Base-by-base conservation (phyloP, 345 rosid species). In the Geranium rotundifolium region DNA sequence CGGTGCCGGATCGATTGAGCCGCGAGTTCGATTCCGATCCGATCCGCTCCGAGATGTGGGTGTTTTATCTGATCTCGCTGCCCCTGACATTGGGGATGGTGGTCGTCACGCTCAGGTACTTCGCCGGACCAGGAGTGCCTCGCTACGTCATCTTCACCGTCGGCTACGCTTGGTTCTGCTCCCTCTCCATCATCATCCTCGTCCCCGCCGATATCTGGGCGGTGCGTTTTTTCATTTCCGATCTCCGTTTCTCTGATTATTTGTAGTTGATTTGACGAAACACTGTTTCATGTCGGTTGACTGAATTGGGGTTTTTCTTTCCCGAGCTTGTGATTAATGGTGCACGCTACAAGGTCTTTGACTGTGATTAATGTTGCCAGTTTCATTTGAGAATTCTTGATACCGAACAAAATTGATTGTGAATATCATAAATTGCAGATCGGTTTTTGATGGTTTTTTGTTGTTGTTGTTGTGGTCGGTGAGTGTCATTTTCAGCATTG, bases 181-280 rank as follows among this genome's bases (percentile, higher is more conserved):
- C 99, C 65, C 85, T 90, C 70, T 85, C 97, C 74, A 81, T 95
- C 74, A 90, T 95, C 79, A 86, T 86, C 79, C 95, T 95, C 75
- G 99, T 89, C 58, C 97, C 97, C 60, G 95, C 98, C 68, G 95
- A 91, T 73, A 95, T 95, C 73, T 90, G 96, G 90, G 73, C 88
- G 86, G 99, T 90, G 75, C 31, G 59, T 15, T 1, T 23, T 2
- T 19, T 17, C 1, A 41, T 29, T 63, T 46, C 1, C 46, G 4
- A 20, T 4, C 68, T 16, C 15, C 19, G 29, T 41, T 19, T 4
- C 12, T 29, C 56, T 23, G 1, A 23, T 23, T 0, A 65, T 58
- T 50, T 49, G 14, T 46, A 14, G 8, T 9, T 2, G 16, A 12
- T 46, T 46, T 46, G 15, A 7, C 10, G 37, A 41, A 13, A 13